phyloP scores from a whole-genome alignment of 495 filamentous ascomycete genomes.

The Tuber indicum region DNA sequence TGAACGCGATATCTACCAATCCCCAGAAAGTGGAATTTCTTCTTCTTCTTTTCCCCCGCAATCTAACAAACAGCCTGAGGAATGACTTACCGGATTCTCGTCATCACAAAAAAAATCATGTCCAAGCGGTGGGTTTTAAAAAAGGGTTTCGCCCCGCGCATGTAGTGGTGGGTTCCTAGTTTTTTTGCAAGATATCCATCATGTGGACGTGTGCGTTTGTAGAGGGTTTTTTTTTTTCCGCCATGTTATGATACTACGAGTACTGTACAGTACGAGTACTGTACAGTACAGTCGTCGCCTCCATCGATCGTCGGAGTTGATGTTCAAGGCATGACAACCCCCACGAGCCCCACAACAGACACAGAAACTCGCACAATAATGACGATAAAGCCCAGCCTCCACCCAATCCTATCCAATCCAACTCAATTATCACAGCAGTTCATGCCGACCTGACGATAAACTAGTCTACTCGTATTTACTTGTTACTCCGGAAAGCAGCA shows the following conservation, averaged over 20 bases:
- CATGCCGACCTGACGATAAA: not conserved
- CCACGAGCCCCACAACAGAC: not conserved
- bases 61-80: not conserved
- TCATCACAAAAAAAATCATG: not conserved
- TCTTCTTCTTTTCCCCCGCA: not conserved
- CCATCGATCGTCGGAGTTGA: not conserved
- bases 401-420: not conserved
- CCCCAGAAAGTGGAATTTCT: not conserved
- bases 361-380: not conserved
- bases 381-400: not conserved
- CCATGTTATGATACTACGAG: no score
- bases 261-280: not conserved
- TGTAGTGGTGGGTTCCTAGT: not conserved
- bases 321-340: not conserved
- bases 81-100: not conserved
- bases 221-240: not conserved
- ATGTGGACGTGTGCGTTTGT: not conserved
- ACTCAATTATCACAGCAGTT: not conserved
- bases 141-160: not conserved
- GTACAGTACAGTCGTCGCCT: not conserved
- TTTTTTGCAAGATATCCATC: not conserved
- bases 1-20: not conserved
- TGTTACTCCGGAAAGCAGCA: not conserved
- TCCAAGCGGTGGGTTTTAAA: not conserved
- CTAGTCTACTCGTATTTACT: not conserved